Percentiles rank a stretch among this genome's conserved stretches.
Conservation (phyloP, 2,329 filamentous ascomycete genomes). For the Gnomoniopsis smithogilvyi region DNA sequence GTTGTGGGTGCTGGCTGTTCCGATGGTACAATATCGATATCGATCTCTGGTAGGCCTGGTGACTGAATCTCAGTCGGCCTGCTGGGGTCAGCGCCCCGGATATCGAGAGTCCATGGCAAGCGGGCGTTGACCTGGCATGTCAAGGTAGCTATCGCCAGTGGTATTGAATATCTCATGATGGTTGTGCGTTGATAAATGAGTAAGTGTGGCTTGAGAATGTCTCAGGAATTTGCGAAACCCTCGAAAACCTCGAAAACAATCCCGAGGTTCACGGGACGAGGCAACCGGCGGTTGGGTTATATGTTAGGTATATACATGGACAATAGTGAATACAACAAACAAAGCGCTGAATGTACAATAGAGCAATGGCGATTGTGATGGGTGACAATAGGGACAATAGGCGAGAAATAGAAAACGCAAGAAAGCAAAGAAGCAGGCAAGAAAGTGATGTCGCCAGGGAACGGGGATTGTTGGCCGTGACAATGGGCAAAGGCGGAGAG, state of each 20-base stretch:
- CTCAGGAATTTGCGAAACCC: background rate
- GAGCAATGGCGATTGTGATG: background rate
- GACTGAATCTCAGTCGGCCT: constrained; percentile 5
- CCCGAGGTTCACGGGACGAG: constrained; percentile 4
- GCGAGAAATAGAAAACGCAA: background rate
- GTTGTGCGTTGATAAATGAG: background rate
- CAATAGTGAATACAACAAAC: background rate
- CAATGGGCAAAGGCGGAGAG: background rate
- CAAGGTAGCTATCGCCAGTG: constrained; percentile 3
- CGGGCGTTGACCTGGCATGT: constrained; percentile 6
- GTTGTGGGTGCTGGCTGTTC: background rate
- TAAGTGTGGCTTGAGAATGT: constrained; percentile 1
- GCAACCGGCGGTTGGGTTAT: background rate
- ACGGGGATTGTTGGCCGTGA: constrained; percentile 9
- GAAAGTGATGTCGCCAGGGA: background rate
- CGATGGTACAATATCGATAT: background rate
- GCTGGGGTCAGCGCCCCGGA: constrained; percentile 6
- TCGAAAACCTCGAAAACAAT: background rate
- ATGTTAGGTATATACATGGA: background rate
- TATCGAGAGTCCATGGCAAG: constrained; percentile 8
- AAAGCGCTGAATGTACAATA: background rate
- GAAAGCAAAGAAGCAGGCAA: background rate
- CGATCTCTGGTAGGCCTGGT: background rate
- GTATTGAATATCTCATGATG: constrained; percentile 12
- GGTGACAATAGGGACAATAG: background rate